Base-by-base conservation (phyloP, 2,329 filamentous ascomycete genomes). In the Knoxdaviesia proteae region DNA sequence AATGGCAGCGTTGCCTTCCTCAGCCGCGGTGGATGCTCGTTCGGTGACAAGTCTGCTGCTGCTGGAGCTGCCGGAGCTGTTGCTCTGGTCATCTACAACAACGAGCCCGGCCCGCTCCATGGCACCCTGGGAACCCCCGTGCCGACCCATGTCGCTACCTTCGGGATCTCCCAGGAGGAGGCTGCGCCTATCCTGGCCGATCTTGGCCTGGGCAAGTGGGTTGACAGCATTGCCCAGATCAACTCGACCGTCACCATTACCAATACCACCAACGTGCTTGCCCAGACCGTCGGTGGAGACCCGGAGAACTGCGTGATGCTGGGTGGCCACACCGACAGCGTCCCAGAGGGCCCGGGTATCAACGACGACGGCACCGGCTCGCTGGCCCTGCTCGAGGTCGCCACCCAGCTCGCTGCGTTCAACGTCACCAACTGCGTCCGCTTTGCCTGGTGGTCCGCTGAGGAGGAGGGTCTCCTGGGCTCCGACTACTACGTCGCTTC, bases 281-380 rank as follows among this genome's bases (percentile, higher is more conserved):
- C 73, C 2, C 73, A 79, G 58, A 80, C 74, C 0, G 59, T 56
- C 0, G 62, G 57, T 8, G 72, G 76, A 6, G 74, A 79, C 52
- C 61, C 60, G 2, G 61, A 77, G 34, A 77, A 79, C 58, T 75
- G 71, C 50, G 71, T 79, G 39, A 73, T 77, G 69, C 62, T 78
- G 0, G 74, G 75, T 11, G 75, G 65, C 2, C 75, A 80, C 59
- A 74, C 67, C 34, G 74, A 79, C 53, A 71, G 68, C 47, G 75
- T 79, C 10, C 53, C 61, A 0, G 74, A 70, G 42, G 75, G 76
- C 1, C 74, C 75, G 1, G 80, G 80, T 20, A 84, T 86, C 64
- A 86, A 86, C 56, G 80, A 86, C 50, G 78, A 86, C 51, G 80
- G 80, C 39, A 77, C 75, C 3, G 80, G 80, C 44, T 74, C 68